Evolutionary conservation across 2,329 filamentous ascomycete species (phyloP).

Genomic region (Pestalotiopsis sp.): DNA sequence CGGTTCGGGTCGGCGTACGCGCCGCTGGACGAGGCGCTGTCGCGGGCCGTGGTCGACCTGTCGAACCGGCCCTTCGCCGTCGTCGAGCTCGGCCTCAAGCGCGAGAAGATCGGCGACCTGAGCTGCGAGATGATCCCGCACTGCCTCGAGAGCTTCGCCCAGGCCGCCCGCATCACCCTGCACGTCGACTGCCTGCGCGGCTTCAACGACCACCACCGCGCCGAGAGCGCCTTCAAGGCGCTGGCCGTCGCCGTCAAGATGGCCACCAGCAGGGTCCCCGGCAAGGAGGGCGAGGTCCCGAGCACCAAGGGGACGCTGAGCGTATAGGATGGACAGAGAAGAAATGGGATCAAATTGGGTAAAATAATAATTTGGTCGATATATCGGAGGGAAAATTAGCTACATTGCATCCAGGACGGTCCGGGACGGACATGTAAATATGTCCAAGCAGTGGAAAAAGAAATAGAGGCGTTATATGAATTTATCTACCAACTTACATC

Average conservation of each 20-base stretch:
- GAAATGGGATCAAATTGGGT: no score
- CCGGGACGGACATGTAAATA: no score
- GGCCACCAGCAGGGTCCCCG: constrained; percentile 74
- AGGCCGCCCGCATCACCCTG: constrained; percentile 86
- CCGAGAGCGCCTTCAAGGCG: constrained; percentile 97
- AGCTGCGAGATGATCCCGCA: constrained; percentile 98
- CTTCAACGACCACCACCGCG: constrained; percentile 92
- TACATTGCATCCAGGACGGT: no score
- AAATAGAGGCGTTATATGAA: no score
- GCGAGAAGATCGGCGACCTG: constrained; percentile 92
- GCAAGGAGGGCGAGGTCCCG: constrained; percentile 87
- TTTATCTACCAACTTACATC: no score
- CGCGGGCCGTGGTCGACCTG: constrained; percentile 90
- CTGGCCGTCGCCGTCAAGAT: constrained; percentile 81
- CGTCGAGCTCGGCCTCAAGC: constrained; percentile 79
- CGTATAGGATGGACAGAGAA: constrained; percentile 42
- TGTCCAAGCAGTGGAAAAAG: no score
- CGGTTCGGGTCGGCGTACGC: constrained; percentile 92
- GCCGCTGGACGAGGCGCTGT: constrained; percentile 93
- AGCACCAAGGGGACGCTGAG: constrained; percentile 93
- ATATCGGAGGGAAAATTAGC: no score
- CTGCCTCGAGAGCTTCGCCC: constrained; percentile 91
- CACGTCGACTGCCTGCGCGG: constrained; percentile 93
- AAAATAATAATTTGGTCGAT: no score
- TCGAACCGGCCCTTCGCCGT: constrained; percentile 89